Evolutionary conservation across 1,284 basidiomycete species (phyloP), one percentile per base, ranked within the genome.

Genomic region (Cutaneotrichosporon curvatum): DNA sequence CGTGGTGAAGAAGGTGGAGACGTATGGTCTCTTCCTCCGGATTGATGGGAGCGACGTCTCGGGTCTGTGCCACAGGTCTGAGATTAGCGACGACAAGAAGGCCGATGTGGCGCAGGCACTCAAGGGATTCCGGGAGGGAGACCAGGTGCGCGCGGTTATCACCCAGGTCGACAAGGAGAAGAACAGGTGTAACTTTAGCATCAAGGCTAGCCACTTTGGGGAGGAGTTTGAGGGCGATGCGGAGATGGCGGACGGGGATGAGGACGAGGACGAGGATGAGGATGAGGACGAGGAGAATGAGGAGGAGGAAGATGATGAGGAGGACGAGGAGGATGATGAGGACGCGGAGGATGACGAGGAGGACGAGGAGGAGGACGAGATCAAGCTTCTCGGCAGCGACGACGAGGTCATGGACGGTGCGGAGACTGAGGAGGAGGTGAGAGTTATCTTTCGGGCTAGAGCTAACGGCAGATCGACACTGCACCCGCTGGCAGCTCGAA

Each of bases 61-160:
- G 47, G 95, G 95, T 5, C 76, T 99, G 10, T 97, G 94, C 68
- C 95, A 98, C 72, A 90, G 90, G 70, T 87, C 86, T 18, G 80
- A 95, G 77, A 77, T 94, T 39, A 84, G 88, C 7, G 89, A 94
- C 64, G 87, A 87, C 67, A 79, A 82, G 58, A 80, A 83, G 31
- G 83, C 82, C 16, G 85, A 91, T 66, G 82, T 87, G 28, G 67
- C 76, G 21, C 73, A 85, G 47, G 88, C 89, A 2, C 75, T 95
- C 36, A 81, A 80, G 51, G 83, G 82, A 22, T 95, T 95, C 78
- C 79, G 81, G 30, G 83, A 86, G 67, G 89, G 89, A 15, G 91
- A 97, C 70, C 76, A 76, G 32, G 87, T 97, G 49, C 86, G 84
- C 67, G 87, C 87, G 1, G 71, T 84, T 37, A 78, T 98, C 38